These are phyloP conservation scores for Acorus calamus DNA, from an alignment of 106 monocot species.

Conservation along the genomic window DNA sequence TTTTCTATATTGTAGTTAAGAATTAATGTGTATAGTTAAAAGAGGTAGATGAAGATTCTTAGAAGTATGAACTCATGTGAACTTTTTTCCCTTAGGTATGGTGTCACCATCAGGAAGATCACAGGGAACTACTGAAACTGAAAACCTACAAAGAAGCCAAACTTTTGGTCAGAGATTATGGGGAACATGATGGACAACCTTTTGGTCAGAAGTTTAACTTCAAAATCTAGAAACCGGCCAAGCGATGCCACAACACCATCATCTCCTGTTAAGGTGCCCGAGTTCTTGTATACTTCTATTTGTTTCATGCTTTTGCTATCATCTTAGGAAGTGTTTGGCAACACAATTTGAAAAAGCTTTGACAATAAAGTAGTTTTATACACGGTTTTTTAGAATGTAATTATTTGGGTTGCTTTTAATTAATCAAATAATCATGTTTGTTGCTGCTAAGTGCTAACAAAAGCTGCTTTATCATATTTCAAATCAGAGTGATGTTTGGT, in stretches of 20 bases:
- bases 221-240: slow-evolving; percentile 47
- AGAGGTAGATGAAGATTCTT: neutral
- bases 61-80: no score
- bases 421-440: no score
- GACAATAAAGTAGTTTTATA: neutral
- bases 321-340: neutral
- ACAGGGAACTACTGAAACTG: slow-evolving; percentile 28
- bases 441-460: neutral
- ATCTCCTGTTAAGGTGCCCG: slow-evolving; percentile 43
- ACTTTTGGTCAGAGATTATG: slow-evolving; percentile 88
- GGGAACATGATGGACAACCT: slow-evolving; percentile 88
- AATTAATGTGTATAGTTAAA: neutral
- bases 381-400: no score
- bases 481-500: no score
- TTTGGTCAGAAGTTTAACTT: slow-evolving; percentile 69
- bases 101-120: slow-evolving; percentile 29
- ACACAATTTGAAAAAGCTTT: neutral
- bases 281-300: no score
- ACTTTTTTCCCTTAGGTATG: slow-evolving; percentile 23
- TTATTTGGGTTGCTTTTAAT: no score
- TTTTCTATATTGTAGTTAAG: neutral
- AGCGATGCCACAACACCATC: slow-evolving; percentile 37
- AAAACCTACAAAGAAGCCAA: slow-evolving; percentile 42
- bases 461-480: no score
- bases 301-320: neutral